Conservation (phyloP, 257 asterid species). For the Jaltomata sinuosa region DNA sequence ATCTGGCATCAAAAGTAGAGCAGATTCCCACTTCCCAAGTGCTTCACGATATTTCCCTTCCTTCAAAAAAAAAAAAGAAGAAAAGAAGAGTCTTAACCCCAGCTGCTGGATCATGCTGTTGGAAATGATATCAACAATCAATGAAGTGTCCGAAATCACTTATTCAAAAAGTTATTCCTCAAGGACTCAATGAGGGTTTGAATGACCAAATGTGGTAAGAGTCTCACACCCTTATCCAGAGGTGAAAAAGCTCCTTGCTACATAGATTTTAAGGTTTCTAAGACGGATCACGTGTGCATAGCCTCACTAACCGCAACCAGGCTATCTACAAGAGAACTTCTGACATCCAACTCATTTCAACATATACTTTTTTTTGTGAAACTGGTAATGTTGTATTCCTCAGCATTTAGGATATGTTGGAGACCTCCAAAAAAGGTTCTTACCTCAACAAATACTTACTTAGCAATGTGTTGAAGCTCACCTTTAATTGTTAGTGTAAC, state of each 20-base stretch:
- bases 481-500: neutral
- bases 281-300: neutral
- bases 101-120: neutral
- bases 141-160: neutral
- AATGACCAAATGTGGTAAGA: neutral
- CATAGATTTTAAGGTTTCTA: neutral
- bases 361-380: neutral
- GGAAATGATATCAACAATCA: neutral
- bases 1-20: conserved; percentile 59
- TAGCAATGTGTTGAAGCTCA: neutral
- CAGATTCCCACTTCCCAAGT: conserved; percentile 90
- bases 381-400: neutral
- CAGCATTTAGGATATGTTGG: neutral
- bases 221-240: neutral
- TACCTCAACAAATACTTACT: neutral
- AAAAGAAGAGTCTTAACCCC: neutral
- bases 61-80: conserved; percentile 23
- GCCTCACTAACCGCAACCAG: neutral
- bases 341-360: neutral
- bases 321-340: neutral
- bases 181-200: neutral
- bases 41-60: conserved; percentile 73
- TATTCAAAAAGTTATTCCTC: neutral
- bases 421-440: neutral
- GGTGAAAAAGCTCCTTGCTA: neutral